These are phyloP conservation scores for Aspergillus floridensis DNA, from an alignment of 2,329 filamentous ascomycete species.

Conservation along the genomic window DNA sequence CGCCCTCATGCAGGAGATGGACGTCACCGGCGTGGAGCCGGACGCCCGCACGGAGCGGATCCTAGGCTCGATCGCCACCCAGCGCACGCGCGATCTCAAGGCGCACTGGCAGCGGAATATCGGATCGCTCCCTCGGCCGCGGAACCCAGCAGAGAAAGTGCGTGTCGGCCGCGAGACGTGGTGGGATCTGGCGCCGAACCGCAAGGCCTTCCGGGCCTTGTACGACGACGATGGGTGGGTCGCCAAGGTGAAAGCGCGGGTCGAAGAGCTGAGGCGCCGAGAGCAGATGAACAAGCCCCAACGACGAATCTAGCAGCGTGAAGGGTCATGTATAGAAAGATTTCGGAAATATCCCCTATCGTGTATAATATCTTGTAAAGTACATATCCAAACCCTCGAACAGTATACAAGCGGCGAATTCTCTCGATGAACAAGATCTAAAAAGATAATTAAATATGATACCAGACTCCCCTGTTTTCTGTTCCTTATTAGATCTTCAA, in stretches of 20 bases:
- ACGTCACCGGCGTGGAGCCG: slow-evolving; percentile 40
- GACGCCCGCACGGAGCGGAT: slow-evolving; percentile 34
- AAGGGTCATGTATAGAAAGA: background rate
- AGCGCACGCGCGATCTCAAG: slow-evolving; percentile 25
- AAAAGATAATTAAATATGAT: background rate
- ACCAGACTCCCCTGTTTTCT: background rate
- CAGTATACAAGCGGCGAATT: background rate
- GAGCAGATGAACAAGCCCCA: background rate
- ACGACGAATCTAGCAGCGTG: background rate
- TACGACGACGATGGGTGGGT: slow-evolving; percentile 28
- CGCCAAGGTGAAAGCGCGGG: slow-evolving; percentile 17
- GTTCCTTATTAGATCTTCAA: slow-evolving; percentile 64
- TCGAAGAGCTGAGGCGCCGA: slow-evolving; percentile 7
- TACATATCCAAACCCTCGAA: background rate
- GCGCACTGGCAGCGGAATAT: slow-evolving; percentile 11
- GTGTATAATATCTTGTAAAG: background rate
- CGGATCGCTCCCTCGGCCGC: background rate
- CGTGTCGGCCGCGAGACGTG: slow-evolving; percentile 20
- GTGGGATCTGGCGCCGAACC: slow-evolving; percentile 34
- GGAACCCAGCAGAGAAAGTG: background rate
- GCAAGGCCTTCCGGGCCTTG: slow-evolving; percentile 28
- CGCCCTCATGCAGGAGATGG: slow-evolving; percentile 44
- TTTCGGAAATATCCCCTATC: background rate
- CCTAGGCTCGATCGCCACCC: slow-evolving; percentile 30
- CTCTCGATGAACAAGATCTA: background rate